Evolutionary conservation across 2,329 filamentous ascomycete species (phyloP).

Genomic region (Fusarium sp.): DNA sequence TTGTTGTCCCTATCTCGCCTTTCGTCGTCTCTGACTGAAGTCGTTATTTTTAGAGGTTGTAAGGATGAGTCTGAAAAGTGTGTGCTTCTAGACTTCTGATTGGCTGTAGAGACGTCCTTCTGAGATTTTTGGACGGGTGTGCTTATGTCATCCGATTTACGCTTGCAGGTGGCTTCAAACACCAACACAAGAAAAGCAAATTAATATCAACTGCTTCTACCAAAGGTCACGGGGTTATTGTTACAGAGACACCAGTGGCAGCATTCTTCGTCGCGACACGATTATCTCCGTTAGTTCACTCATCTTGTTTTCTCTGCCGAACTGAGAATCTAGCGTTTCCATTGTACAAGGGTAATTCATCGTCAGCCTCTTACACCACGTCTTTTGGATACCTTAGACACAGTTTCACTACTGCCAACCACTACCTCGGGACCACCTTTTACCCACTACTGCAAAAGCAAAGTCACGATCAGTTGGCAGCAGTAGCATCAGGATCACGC

Average conservation of each 20-base stretch:
- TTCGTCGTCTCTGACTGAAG: slow-evolving; percentile 4
- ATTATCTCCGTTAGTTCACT: not conserved
- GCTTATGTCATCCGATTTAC: slow-evolving; percentile 42
- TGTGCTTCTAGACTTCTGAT: slow-evolving; percentile 49
- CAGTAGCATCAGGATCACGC: not conserved
- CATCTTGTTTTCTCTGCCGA: not conserved
- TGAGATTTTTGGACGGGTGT: slow-evolving; percentile 29
- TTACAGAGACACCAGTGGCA: slow-evolving; percentile 1
- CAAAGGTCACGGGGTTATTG: not conserved
- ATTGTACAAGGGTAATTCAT: not conserved
- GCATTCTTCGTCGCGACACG: not conserved
- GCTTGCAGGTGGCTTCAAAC: slow-evolving; percentile 22
- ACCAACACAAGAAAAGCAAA: slow-evolving; percentile 35
- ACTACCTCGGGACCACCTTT: slow-evolving; percentile 8
- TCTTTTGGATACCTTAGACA: slow-evolving; percentile 1
- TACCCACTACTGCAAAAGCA: slow-evolving; percentile 30
- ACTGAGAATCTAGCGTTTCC: not conserved
- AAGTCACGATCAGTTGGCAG: slow-evolving; percentile 10
- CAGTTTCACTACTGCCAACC: not conserved
- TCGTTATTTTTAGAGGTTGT: slow-evolving; percentile 18
- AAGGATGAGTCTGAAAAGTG: slow-evolving; percentile 50
- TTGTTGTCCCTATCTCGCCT: slow-evolving; percentile 42
- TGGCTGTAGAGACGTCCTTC: slow-evolving; percentile 44
- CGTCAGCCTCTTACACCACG: slow-evolving; percentile 3
- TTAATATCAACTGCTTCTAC: not conserved